Evolutionary conservation across 805 yeast genomes (phyloP).

Genomic region (Candida loeiensis): DNA sequence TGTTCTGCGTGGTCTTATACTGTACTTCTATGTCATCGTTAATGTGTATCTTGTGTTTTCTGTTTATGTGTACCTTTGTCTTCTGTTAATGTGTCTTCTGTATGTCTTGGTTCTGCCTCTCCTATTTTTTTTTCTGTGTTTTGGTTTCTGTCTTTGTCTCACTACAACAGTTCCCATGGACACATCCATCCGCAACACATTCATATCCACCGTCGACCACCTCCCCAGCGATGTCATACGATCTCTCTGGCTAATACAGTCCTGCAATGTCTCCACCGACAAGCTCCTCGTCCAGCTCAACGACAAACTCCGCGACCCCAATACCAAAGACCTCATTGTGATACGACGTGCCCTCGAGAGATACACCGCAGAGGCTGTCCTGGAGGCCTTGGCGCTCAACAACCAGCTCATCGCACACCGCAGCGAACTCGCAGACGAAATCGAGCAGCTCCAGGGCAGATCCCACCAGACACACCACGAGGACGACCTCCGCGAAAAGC

Average conservation of each 20-base stretch:
- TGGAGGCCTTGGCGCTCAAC: conserved; percentile 26
- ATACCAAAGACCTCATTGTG: conserved; percentile 8
- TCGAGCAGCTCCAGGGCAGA: conserved; percentile 17
- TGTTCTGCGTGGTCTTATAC: too few relatives aligned
- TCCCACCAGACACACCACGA: conserved; percentile 11
- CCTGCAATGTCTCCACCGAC: conserved; percentile 29
- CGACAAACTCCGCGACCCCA: conserved; percentile 4
- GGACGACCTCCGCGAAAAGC: conserved; percentile 26
- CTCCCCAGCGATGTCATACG: conserved; percentile 43
- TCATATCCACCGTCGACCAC: conserved; percentile 42
- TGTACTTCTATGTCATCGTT: too few relatives aligned
- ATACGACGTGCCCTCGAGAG: conserved; percentile 12
- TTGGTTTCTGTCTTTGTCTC: too few relatives aligned
- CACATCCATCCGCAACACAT: conserved; percentile 13
- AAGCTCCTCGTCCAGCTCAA: conserved; percentile 13
- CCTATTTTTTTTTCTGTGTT: too few relatives aligned
- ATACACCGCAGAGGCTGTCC: conserved; percentile 20
- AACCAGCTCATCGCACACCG: conserved; percentile 32
- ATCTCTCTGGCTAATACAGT: conserved; percentile 41
- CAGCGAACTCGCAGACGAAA: conserved; percentile 21
- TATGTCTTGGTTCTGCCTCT: too few relatives aligned
- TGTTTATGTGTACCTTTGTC: too few relatives aligned
- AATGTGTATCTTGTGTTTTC: too few relatives aligned
- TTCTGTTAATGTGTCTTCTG: too few relatives aligned
- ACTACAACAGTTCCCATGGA: conserved; percentile 7